These are phyloP conservation scores for Ulota crispa DNA, from an alignment of 225 moss, liverwort and hornwort genomes.

Conservation along the genomic window DNA sequence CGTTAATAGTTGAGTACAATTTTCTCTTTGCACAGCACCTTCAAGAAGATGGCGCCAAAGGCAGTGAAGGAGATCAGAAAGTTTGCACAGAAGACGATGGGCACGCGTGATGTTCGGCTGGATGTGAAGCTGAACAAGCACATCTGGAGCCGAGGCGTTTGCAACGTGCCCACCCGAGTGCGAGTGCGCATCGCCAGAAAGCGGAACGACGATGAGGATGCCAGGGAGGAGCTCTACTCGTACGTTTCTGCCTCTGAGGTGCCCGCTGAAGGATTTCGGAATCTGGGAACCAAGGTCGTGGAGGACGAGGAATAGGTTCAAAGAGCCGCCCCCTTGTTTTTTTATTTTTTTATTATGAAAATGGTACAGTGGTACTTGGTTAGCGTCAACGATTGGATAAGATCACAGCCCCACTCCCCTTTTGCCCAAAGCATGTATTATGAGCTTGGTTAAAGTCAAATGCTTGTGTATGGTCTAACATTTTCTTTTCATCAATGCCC, in stretches of 20 bases:
- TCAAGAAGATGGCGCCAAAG: slow-evolving; percentile 47
- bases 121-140: slow-evolving; percentile 60
- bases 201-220: slow-evolving; percentile 57
- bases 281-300: slow-evolving; percentile 52
- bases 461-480: too few relatives aligned
- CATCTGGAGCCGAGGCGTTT: slow-evolving; percentile 51
- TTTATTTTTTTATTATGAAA: slow-evolving; percentile 21
- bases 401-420: too few relatives aligned
- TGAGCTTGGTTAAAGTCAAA: too few relatives aligned
- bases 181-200: slow-evolving; percentile 55
- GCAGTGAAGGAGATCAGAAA: slow-evolving; percentile 40
- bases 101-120: slow-evolving; percentile 43
- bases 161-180: slow-evolving; percentile 51
- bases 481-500: too few relatives aligned
- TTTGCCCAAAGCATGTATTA: too few relatives aligned
- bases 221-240: slow-evolving; percentile 51
- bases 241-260: slow-evolving; percentile 51
- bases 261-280: slow-evolving; percentile 45
- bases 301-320: slow-evolving; percentile 49
- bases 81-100: slow-evolving; percentile 48
- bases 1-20: background rate
- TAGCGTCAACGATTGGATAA: too few relatives aligned
- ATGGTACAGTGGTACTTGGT: too few relatives aligned
- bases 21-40: slow-evolving; percentile 22
- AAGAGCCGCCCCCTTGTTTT: background rate